phyloP scores from a whole-genome alignment of 345 rosid genomes.

The Alliaria petiolata region DNA sequence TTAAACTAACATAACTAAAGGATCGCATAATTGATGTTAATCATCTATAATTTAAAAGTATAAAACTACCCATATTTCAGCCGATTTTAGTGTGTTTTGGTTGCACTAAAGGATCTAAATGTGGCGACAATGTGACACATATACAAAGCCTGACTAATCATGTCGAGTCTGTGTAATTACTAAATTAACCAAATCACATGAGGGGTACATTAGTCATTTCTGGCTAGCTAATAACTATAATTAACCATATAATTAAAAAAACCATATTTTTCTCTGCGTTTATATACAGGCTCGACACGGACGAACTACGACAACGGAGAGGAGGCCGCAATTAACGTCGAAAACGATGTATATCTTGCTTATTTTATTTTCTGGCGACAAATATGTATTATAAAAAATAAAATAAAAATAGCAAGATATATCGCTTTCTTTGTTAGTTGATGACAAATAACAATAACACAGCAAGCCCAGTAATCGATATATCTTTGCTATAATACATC shows the following conservation, averaged over 20 bases:
- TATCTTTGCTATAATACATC: not conserved
- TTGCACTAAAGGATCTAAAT: constrained; percentile 17
- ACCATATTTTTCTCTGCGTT: not conserved
- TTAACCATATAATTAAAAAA: not conserved
- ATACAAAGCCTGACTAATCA: constrained; percentile 37
- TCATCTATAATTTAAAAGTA: not conserved
- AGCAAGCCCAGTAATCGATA: not conserved
- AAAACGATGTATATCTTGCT: constrained; percentile 21
- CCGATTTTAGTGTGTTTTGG: constrained; percentile 28
- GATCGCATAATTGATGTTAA: not conserved
- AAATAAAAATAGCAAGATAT: not conserved
- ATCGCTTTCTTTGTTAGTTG: constrained; percentile 11
- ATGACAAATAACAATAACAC: constrained; percentile 1
- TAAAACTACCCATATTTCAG: constrained; percentile 16
- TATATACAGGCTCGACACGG: constrained; percentile 18
- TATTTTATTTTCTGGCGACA: not conserved
- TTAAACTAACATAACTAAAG: no score
- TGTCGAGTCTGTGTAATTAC: constrained; percentile 31
- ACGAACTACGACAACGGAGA: constrained; percentile 26
- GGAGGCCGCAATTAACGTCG: constrained; percentile 8
- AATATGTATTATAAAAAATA: not conserved
- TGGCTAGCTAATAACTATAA: not conserved
- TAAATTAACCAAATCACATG: constrained; percentile 4
- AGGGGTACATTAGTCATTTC: constrained; percentile 27
- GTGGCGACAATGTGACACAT: constrained; percentile 35